Evolutionary conservation across 2,329 filamentous ascomycete genomes (phyloP).

Genomic region (Monosporascus sp.): DNA sequence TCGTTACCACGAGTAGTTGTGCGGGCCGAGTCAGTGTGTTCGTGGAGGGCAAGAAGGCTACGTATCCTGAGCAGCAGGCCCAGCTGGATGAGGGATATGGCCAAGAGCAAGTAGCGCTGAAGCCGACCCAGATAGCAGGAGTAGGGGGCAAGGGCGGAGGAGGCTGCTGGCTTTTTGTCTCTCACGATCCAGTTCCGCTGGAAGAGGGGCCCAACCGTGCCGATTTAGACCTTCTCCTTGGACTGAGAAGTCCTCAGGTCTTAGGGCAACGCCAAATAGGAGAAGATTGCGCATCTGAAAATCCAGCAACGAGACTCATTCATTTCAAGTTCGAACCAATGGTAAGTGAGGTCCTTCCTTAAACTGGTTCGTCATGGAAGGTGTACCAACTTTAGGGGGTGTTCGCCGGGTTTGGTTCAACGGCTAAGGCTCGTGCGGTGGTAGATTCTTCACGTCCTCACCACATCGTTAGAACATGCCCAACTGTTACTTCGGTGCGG

Average conservation of each 20-base stretch:
- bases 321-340: slow-evolving; percentile 95
- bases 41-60: slow-evolving; percentile 63
- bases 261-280: slow-evolving; percentile 21
- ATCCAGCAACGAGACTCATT: slow-evolving; percentile 46
- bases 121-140: slow-evolving; percentile 42
- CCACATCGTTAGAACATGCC: slow-evolving; percentile 68
- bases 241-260: slow-evolving; percentile 31
- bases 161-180: slow-evolving; percentile 81
- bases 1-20: slow-evolving; percentile 92
- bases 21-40: slow-evolving; percentile 85
- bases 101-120: slow-evolving; percentile 12
- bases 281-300: slow-evolving; percentile 12
- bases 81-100: slow-evolving; percentile 11
- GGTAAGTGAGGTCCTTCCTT: slow-evolving; percentile 51
- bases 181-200: slow-evolving; percentile 63
- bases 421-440: neutral
- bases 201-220: slow-evolving; percentile 14
- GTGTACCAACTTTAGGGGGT: too few species aligned
- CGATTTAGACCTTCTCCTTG: slow-evolving; percentile 18
- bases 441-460: slow-evolving; percentile 84
- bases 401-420: too few species aligned
- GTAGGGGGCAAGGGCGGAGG: slow-evolving; percentile 82
- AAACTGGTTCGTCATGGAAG: too few species aligned
- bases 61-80: neutral
- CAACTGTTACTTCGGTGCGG: slow-evolving; percentile 72